A percentile compares a stretch with the other conserved stretches of the same genome.
phyloP scores from a whole-genome alignment of 116 monocot genomes.

The Iris pallida region DNA sequence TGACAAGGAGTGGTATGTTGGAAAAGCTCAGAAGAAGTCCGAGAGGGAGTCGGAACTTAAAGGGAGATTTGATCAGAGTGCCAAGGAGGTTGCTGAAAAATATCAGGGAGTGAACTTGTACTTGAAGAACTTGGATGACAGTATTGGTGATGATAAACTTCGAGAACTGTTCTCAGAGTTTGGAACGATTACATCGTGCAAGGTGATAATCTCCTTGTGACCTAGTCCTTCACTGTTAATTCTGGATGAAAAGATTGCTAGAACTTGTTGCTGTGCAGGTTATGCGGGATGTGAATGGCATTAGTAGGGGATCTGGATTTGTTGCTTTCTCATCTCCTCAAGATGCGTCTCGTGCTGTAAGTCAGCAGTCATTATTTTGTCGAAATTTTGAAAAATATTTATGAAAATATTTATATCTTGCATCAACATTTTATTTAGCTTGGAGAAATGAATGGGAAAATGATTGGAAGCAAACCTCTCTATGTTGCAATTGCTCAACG shows the following conservation, averaged over 20 bases:
- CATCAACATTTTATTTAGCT: conserved; percentile 8
- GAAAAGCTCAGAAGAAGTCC: conserved; percentile 25
- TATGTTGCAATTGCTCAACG: conserved; percentile 30
- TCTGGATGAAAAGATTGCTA: no score
- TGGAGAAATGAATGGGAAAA: conserved; percentile 28
- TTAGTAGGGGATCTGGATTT: conserved; percentile 30
- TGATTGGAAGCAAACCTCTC: conserved; percentile 27
- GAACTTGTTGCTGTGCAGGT: conserved; percentile 5
- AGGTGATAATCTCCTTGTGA: neutral
- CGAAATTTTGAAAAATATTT: neutral
- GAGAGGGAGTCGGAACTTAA: conserved; percentile 26
- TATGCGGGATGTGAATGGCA: conserved; percentile 26
- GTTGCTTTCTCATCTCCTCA: conserved; percentile 23
- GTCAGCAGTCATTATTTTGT: neutral
- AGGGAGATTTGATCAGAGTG: conserved; percentile 21
- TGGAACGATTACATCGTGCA: conserved; percentile 29
- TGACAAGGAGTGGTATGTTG: conserved; percentile 33
- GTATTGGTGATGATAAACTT: conserved; percentile 25
- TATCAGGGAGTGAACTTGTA: conserved; percentile 25
- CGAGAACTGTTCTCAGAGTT: conserved; percentile 20
- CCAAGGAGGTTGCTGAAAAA: conserved; percentile 16
- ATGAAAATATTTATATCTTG: neutral
- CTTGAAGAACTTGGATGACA: conserved; percentile 33
- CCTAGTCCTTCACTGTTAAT: neutral
- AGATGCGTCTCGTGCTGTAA: conserved; percentile 26